These are phyloP conservation scores for Chloroidium sp. DNA, from an alignment of 163 green algal genomes.

Conservation along the genomic window DNA sequence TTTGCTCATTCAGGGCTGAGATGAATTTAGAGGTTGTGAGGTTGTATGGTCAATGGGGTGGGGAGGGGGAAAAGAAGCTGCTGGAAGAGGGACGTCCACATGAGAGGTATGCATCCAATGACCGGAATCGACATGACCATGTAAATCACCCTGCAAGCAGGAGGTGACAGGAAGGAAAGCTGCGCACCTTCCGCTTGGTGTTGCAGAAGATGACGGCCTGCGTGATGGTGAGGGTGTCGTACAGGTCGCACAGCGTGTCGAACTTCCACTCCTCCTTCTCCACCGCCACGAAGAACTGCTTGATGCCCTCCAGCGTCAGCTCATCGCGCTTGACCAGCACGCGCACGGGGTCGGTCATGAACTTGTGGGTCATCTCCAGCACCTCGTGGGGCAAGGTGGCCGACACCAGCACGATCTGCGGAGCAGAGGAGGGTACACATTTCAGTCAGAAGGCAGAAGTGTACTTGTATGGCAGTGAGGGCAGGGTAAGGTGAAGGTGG, in stretches of 20 bases:
- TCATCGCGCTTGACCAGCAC: constrained; percentile 99
- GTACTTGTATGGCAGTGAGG: too few relatives aligned
- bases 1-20: too few relatives aligned
- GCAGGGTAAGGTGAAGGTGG: too few relatives aligned
- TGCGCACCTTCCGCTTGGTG: constrained; percentile 84
- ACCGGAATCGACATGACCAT: too few relatives aligned
- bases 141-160: background rate
- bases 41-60: too few relatives aligned
- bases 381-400: constrained; percentile 95
- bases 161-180: too few relatives aligned
- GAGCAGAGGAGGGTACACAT: background rate
- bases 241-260: constrained; percentile 96
- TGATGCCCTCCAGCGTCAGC: constrained; percentile 98
- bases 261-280: constrained; percentile 99
- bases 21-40: too few relatives aligned
- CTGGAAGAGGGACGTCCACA: too few relatives aligned
- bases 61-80: too few relatives aligned
- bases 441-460: too few relatives aligned
- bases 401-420: constrained; percentile 88
- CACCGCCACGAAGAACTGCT: constrained; percentile 99
- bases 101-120: too few relatives aligned
- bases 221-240: constrained; percentile 75
- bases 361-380: constrained; percentile 97
- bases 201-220: constrained; percentile 99
- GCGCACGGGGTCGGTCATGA: constrained; percentile 97